Evolutionary conservation across 164 flowering plant genomes (phyloP), one percentile per base, ranked within the genome.

Genomic region (Amborella trichopoda): DNA sequence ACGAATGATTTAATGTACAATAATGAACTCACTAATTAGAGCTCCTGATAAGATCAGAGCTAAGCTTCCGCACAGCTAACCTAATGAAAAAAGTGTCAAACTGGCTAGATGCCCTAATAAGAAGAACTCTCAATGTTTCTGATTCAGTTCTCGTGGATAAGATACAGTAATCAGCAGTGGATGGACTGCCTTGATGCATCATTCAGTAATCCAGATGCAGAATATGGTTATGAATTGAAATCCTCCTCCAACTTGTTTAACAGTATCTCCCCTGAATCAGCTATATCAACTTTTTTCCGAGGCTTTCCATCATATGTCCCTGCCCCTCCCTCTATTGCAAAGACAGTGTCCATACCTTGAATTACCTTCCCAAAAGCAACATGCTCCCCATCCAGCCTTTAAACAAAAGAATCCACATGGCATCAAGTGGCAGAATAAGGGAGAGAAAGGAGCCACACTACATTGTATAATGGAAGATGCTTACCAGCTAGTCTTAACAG

Each of bases 301-400:
- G 99, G 95, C 58, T 88, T 85, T 27, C 99, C 99, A 40, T 69
- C 85, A 51, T 85, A 88, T 18, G 99, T 88, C 33, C 99, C 99
- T 5, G 96, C 99, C 56, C 96, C 88, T 1, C 98, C 96, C 64
- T 93, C 95, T 56, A 93, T 81, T 39, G 87, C 84, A 58, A 67
- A 88, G 17, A 93, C 96, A 12, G 66, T 79, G 61, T 93, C 99
- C 99, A 87, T 87, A n/a, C 99, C 99, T 58, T 87, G 81, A 51
- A 93, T 75, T 3, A 93, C 96, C 65, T 68, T 81, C 18, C 99
- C 96, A 66, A 88, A 88, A 2, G 69, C 95, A 11, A 93, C 95
- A 63, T 88, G 99, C 68, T 88, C 95, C 27, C 94, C 94, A 54
- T 93, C 96, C 74, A 93, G 65, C 95, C 94, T 83, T 59, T 0